These are phyloP conservation scores for Beta lomatogona DNA, from an alignment of 179 eudicot species.

Conservation along the genomic window DNA sequence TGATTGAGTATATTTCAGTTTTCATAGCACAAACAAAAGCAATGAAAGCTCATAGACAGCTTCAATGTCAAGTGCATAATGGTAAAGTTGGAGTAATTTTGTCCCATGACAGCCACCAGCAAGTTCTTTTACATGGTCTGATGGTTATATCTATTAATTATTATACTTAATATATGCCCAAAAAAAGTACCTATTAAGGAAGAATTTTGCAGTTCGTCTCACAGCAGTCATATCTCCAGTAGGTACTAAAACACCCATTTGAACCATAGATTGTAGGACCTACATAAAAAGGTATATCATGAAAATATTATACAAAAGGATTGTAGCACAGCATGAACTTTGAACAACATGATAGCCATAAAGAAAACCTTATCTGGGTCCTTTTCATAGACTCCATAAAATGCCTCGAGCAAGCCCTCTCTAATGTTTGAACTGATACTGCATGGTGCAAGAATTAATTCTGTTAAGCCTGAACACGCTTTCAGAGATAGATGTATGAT, in stretches of 20 bases:
- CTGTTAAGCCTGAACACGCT: not conserved
- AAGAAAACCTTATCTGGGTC: slow-evolving; percentile 82
- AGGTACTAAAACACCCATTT: slow-evolving; percentile 98
- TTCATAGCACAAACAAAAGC: not conserved
- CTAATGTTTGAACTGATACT: slow-evolving; percentile 94
- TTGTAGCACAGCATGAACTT: slow-evolving; percentile 3
- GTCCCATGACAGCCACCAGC: not conserved
- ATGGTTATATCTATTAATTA: not conserved
- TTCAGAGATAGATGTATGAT: not conserved
- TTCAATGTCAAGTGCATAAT: slow-evolving; percentile 15
- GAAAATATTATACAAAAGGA: not conserved
- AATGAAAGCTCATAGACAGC: slow-evolving; percentile 2
- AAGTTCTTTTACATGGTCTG: not conserved
- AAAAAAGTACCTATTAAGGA: slow-evolving; percentile 72
- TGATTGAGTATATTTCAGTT: not conserved
- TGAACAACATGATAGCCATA: slow-evolving; percentile 1
- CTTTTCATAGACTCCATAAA: slow-evolving; percentile 98
- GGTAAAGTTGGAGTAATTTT: not conserved
- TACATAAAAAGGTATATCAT: slow-evolving; percentile 31
- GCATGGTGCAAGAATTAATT: slow-evolving; percentile 36
- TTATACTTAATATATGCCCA: not conserved
- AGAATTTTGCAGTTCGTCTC: slow-evolving; percentile 89
- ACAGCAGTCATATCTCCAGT: slow-evolving; percentile 99
- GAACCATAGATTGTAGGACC: slow-evolving; percentile 96
- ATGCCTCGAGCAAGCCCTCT: slow-evolving; percentile 88